Conservation (phyloP, 371 early-diverging fungal genomes). For the Mucor velutinosus region DNA sequence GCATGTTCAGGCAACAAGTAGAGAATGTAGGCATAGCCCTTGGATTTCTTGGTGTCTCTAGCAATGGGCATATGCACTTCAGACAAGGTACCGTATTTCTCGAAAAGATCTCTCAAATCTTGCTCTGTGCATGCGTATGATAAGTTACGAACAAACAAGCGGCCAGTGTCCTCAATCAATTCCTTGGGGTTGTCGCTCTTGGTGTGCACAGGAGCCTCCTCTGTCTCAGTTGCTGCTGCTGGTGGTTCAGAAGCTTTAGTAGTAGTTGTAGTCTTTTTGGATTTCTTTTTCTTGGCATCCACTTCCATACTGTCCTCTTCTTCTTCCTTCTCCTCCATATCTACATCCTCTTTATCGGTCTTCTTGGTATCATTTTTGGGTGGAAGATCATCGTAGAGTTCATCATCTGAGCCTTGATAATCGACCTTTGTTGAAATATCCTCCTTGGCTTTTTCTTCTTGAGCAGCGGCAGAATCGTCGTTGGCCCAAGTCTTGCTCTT, state of each 20-base stretch:
- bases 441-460: constrained; percentile 33
- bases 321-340: constrained; percentile 24
- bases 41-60: constrained; percentile 88
- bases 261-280: background rate
- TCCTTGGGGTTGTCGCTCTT: constrained; percentile 49
- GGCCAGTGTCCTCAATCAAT: constrained; percentile 90
- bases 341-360: constrained; percentile 34
- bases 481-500: constrained; percentile 91
- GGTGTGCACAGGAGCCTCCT: background rate
- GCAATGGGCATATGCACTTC: constrained; percentile 94
- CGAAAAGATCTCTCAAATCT: constrained; percentile 80
- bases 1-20: constrained; percentile 93
- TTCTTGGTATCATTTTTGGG: constrained; percentile 29
- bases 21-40: constrained; percentile 91
- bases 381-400: constrained; percentile 69
- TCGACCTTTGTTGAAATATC: constrained; percentile 48
- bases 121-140: constrained; percentile 88
- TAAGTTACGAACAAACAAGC: constrained; percentile 92
- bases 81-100: constrained; percentile 85
- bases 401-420: constrained; percentile 71
- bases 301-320: constrained; percentile 3
- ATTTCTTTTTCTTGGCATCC: constrained; percentile 26
- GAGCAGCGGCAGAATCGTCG: constrained; percentile 67
- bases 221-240: constrained; percentile 25
- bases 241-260: constrained; percentile 10